Base-by-base conservation (phyloP, 257 asterid genomes). In the Gentiana straminea region DNA sequence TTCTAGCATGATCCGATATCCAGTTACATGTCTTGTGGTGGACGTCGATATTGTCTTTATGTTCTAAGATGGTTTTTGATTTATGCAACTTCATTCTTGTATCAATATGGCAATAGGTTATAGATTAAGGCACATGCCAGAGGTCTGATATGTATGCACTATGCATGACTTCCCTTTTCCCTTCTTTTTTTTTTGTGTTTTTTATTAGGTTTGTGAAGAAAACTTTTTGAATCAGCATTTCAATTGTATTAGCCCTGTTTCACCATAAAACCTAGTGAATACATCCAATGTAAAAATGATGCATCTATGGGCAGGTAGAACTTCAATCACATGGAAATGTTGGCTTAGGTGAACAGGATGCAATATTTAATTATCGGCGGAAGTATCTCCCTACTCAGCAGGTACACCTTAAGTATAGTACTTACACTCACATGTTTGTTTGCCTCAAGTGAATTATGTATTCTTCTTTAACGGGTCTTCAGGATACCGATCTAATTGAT, bases 381-480 rank as follows among this genome's bases (percentile, higher is more conserved):
- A 87, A 87, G 69, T 87, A 87, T 70, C 87, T 87, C 43, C 96
- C 96, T 51, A 87, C 96, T 13, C 87, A 73, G 66, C 94, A 87
- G 94, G 94, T 87, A 73, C 32, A 48, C 13, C 34, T 32, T 44
- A 55, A 56, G 9, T 49, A 50, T 35, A 63, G 34, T 15, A 35
- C 7, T 9, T 51, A 13, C 55, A 49, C 36, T 33, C 12, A 9
- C 8, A 7, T 2, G 10, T 33, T 37, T 45, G 5, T 35, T 8
- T 35, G 13, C 39, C 13, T 5, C 9, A 10, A 41, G 46, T 5
- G 46, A 41, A 41, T 41, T 7, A 10, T 41, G 9, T 41, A 41
- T 41, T 41, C 46, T 41, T 5, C 9, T 24, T 24, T 24, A 24
- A 41, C 9, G 46, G 46, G 9, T 41, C 5, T 5, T 41, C 9